Evolutionary conservation across 306 rosid species (phyloP), one percentile per base, ranked within the genome.

Genomic region (Trifolium pratense): DNA sequence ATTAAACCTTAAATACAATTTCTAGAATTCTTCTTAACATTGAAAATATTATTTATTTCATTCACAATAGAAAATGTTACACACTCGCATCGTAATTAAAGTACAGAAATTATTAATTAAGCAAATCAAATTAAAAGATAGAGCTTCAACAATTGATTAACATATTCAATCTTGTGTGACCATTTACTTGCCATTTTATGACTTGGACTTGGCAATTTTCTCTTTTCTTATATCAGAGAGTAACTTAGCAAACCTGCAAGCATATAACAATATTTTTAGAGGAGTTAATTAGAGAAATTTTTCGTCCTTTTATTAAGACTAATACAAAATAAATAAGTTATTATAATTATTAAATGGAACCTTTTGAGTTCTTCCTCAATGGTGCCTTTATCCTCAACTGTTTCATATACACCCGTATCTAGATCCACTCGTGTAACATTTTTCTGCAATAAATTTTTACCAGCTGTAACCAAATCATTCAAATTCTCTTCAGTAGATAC

Each of bases 361-460:
- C 92, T 88, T 61, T 75, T 66, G 16, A 85, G 79, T 39, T 77
- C 86, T 76, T 79, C 70, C 69, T 75, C 77, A n/a, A 83, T 85
- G 61, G 79, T 81, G 31, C 89, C 85, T 46, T 72, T 86, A 31
- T 68, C 17, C 20, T 13, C 56, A 82, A 77, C 15, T 15, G 87
- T 62, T 72, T 84, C 82, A 61, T 68, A 71, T 31, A 20, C n/a
- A 31, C 90, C 85, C 0, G 87, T 84, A 20, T 86, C 90, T 45
- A 77, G 25, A 79, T 84, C 65, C 51, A 70, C n/a, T 36, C 84
- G 70, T 0, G 83, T 23, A 75, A 84, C 79, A 31, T 25, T 48
- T 37, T 83, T 84, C 61, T 67, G 53, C 53, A 87, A 74, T 73
- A 85, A 57, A 5, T 48, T 0, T 10, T 80, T 34, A 9, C 92